Evolutionary conservation across 805 yeast genomes (phyloP), one percentile per base, ranked within the genome.

Genomic region (Hanseniaspora meyeri): DNA sequence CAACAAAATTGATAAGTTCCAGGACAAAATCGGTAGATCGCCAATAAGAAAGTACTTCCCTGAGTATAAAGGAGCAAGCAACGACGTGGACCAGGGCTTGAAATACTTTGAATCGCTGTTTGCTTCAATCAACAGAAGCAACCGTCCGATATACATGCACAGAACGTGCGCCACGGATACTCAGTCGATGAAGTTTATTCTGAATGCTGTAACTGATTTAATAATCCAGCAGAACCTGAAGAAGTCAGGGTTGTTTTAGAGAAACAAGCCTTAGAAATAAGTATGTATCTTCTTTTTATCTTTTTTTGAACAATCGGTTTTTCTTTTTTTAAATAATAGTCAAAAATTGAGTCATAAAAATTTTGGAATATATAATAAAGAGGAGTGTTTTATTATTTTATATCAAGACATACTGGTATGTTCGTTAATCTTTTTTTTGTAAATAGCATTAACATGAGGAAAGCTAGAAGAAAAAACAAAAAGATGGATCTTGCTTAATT

Each of bases 141-240:
- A 80, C 36, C 76, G 79, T 49, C 91, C 89, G n/a, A 78, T 93
- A 36, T 93, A 93, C 66, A 85, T 87, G 24, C 96, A 89, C 70
- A 74, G 89, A 61, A 93, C 98, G 0, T 89, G 97, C 71, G 98
- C 98, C 0, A 93, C 98, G 0, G 97, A 93, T 67, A 80, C 95
- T 0, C 75, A 79, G 56, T 79, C 89, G 32, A 93, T 93, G 96
- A 78, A 79, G 64, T 91, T 90, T 65, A 96, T 93, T 17, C 74
- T 93, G 57, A 79, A 86, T 4, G 96, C 97, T 0, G 96, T 89
- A 9, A 88, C 97, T 0, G 97, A 93, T 70, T 76, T 88, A 79
- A 79, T 93, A 49, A 79, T 91, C 34, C 91, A 86, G 66, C 85
- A 85, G 63, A 90, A 86, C 65, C 70, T 91, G 67, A 80, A 82